phyloP scores from a whole-genome alignment of 306 rosid genomes.

The Heteromeles arbutifolia region DNA sequence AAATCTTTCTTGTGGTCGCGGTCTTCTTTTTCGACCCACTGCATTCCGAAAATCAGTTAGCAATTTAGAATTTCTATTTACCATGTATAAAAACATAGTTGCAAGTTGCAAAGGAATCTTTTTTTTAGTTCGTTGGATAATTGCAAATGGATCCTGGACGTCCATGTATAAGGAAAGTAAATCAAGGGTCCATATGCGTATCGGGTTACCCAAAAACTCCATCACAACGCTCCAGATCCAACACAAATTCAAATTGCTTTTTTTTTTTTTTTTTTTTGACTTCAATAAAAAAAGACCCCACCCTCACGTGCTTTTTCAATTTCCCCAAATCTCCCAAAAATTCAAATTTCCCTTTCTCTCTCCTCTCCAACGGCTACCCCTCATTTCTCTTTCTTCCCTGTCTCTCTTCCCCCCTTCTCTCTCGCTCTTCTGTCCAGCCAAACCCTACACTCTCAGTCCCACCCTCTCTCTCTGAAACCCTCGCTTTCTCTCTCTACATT shows the following conservation, averaged over 20 bases:
- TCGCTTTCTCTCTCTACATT: constrained; percentile 5
- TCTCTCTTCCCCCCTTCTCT: constrained; percentile 20
- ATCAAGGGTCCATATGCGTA: neutral
- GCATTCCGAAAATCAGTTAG: too few relatives aligned
- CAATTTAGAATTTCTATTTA: too few relatives aligned
- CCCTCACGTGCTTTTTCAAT: constrained; percentile 14
- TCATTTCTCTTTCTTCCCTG: constrained; percentile 8
- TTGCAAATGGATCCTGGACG: too few relatives aligned
- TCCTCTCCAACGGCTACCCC: constrained; percentile 27
- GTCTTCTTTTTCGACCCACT: too few relatives aligned
- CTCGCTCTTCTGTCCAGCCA: constrained; percentile 29
- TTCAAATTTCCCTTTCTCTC: constrained; percentile 41
- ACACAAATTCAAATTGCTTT: constrained; percentile 8
- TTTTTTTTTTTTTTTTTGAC: neutral
- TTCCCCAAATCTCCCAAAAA: constrained; percentile 16
- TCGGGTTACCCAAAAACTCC: neutral
- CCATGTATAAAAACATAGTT: neutral
- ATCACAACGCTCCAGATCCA: neutral
- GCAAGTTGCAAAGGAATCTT: neutral
- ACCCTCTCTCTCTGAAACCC: constrained; percentile 14
- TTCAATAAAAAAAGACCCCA: constrained; percentile 9
- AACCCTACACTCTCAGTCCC: constrained; percentile 6
- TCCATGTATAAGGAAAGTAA: too few relatives aligned
- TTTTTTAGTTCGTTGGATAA: too few relatives aligned
- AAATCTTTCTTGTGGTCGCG: too few relatives aligned